phyloP scores from a whole-genome alignment of 2,329 filamentous ascomycete species.

The Pseudomassariella vexata region DNA sequence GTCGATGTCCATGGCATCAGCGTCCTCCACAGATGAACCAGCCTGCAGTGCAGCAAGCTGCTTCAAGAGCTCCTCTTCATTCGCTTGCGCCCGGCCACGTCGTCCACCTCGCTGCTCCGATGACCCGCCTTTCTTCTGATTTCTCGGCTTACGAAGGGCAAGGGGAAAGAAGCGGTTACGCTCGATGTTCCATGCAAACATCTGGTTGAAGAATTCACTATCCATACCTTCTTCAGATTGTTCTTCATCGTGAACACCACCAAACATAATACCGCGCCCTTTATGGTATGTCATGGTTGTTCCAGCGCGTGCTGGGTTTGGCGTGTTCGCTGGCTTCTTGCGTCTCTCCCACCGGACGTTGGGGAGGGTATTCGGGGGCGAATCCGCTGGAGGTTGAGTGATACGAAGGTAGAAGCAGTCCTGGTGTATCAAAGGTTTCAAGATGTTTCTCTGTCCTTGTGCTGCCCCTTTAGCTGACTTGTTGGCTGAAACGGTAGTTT shows the following conservation, averaged over 20 bases:
- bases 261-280: constrained; percentile 86
- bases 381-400: constrained; percentile 63
- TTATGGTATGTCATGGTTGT: constrained; percentile 94
- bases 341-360: constrained; percentile 84
- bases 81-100: constrained; percentile 75
- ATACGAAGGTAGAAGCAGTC: constrained; percentile 92
- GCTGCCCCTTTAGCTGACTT: constrained; percentile 60
- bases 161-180: constrained; percentile 92
- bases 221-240: constrained; percentile 92
- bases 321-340: constrained; percentile 86
- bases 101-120: constrained; percentile 52
- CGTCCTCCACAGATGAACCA: constrained; percentile 57
- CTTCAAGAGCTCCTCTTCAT: constrained; percentile 82
- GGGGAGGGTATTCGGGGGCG: constrained; percentile 59
- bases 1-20: constrained; percentile 35
- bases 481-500: constrained; percentile 55
- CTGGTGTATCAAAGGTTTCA: constrained; percentile 86
- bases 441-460: constrained; percentile 61
- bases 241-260: constrained; percentile 90
- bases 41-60: constrained; percentile 83
- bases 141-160: constrained; percentile 66
- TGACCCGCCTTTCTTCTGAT: constrained; percentile 55
- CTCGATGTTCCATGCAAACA: constrained; percentile 93
- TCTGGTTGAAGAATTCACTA: constrained; percentile 89
- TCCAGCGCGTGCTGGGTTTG: constrained; percentile 76